Conservation (phyloP, 164 flowering plant genomes). For the Liriodendron chinense region DNA sequence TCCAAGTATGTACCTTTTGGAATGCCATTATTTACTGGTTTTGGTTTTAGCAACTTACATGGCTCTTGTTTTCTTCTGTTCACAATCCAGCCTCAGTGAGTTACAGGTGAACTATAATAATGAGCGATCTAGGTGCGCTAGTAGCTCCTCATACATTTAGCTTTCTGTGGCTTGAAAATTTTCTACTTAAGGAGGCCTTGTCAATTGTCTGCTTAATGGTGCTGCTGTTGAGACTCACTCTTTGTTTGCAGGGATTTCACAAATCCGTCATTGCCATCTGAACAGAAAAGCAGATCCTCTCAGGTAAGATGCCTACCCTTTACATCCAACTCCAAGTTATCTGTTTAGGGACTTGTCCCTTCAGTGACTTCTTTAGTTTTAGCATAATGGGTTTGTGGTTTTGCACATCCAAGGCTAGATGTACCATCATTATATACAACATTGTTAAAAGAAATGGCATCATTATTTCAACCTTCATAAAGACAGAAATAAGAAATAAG, state of each 20-base stretch:
- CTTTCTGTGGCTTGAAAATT: neutral
- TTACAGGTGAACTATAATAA: conserved; percentile 95
- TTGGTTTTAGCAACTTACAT: neutral
- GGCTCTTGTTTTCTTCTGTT: conserved; percentile 2
- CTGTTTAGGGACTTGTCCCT: neutral
- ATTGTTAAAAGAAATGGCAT: too few species aligned
- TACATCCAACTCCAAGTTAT: neutral
- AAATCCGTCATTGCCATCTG: conserved; percentile 84
- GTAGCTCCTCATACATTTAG: neutral
- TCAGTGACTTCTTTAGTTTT: neutral
- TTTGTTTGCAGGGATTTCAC: conserved; percentile 54
- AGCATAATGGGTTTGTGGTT: neutral
- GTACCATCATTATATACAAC: too few species aligned
- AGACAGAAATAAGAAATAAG: too few species aligned
- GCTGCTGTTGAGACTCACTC: neutral
- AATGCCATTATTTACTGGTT: neutral
- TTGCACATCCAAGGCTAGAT: neutral
- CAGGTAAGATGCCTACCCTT: conserved; percentile 46
- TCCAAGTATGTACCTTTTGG: conserved; percentile 63
- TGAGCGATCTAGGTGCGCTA: conserved; percentile 83
- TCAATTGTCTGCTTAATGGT: neutral
- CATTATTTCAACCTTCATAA: neutral
- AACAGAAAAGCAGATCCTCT: conserved; percentile 81
- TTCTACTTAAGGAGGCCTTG: neutral
- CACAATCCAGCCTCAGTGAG: conserved; percentile 72